Evolutionary conservation across 2,329 filamentous ascomycete species (phyloP).

Genomic region (Fusarium odoratissimum): DNA sequence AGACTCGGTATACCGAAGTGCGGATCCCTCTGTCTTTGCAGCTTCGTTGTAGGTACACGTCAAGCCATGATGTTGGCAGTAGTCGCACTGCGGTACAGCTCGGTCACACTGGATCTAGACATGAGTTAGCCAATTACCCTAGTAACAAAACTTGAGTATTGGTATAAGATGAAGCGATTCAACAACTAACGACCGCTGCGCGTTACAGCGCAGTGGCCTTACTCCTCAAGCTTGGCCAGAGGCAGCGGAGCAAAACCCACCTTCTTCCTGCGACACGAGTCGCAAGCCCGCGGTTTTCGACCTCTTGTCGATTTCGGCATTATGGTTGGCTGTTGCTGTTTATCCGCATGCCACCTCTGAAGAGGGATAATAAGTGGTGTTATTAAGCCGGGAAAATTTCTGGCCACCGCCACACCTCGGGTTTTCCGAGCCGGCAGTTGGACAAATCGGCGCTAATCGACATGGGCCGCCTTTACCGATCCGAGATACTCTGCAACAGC

Average conservation of each 20-base stretch:
- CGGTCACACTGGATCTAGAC: conserved; percentile 3
- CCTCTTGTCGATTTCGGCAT: neutral
- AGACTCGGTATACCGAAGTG: neutral
- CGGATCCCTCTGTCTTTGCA: neutral
- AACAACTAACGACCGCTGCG: neutral
- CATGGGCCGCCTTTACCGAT: neutral
- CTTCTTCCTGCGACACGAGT: conserved; percentile 15
- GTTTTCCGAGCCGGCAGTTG: neutral
- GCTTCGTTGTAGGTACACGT: conserved; percentile 2
- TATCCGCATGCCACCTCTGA: accelerated
- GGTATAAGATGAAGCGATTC: neutral
- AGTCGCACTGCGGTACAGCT: neutral
- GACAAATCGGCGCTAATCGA: neutral
- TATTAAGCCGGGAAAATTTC: neutral
- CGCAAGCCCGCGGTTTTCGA: conserved; percentile 1
- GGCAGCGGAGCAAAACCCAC: neutral
- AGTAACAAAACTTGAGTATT: neutral
- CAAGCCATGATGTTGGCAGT: neutral
- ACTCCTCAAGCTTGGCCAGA: neutral
- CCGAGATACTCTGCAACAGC: neutral
- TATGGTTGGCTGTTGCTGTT: accelerated
- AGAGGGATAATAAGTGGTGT: neutral
- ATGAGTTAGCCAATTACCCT: neutral
- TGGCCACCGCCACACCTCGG: neutral
- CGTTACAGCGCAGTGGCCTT: neutral